Evolutionary conservation across 2,329 filamentous ascomycete species (phyloP).

Genomic region (Colletotrichum acutatum): DNA sequence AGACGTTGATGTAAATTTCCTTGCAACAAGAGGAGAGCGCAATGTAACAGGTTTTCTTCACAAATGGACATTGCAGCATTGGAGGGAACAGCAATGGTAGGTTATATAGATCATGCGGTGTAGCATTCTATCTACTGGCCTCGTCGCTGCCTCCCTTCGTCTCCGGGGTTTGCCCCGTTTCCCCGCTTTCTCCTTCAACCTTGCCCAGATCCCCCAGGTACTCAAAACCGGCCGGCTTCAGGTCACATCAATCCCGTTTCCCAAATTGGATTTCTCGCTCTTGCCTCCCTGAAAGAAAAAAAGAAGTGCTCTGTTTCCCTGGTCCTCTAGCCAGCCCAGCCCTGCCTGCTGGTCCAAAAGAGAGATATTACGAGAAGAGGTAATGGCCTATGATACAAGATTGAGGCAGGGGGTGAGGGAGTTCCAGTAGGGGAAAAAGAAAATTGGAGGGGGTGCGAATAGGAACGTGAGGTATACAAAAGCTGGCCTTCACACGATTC

Average conservation of each 20-base stretch:
- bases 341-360: slow-evolving; percentile 1
- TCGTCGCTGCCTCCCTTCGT: background rate
- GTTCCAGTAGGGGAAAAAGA: background rate
- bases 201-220: background rate
- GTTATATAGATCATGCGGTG: background rate
- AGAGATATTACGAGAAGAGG: slow-evolving; percentile 6
- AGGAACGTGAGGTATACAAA: background rate
- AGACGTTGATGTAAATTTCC: too few relatives aligned
- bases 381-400: slow-evolving; percentile 20
- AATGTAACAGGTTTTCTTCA: too few relatives aligned
- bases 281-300: background rate
- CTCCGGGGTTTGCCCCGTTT: background rate
- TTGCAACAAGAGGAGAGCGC: too few relatives aligned
- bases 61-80: background rate
- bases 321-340: background rate
- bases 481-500: background rate
- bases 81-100: background rate
- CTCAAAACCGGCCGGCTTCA: background rate
- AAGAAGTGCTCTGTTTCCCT: background rate
- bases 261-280: background rate
- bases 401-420: background rate
- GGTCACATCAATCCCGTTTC: background rate
- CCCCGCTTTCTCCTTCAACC: background rate
- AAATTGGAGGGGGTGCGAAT: background rate
- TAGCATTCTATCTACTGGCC: slow-evolving; percentile 25